Evolutionary conservation across 1,139 yeast species (phyloP), one percentile per base, ranked within the genome.

Genomic region (Nadsonia starkeyi-henricii): DNA sequence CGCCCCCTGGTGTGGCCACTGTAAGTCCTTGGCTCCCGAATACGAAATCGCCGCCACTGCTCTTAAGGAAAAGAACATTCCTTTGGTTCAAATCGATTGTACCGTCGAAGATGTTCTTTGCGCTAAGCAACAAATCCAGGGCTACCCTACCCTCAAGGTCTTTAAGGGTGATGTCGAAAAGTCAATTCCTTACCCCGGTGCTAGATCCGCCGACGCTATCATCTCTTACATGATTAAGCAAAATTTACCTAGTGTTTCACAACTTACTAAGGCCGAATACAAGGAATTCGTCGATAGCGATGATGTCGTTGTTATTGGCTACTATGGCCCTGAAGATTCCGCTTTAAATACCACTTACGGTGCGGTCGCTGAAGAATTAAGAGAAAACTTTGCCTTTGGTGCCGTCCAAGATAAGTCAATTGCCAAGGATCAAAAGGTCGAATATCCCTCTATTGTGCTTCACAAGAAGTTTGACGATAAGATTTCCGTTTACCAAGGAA

Each of bases 1-100:
- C 66, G 98, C 98, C 33, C 97, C 98, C 63, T 91, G 98, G 98
- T 91, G 98, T 51, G 98, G 98, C 21, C 96, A 91, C 71, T 91
- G 98, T 75, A 88, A 91, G 74, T 78, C 78, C 52, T 74, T 91
- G 57, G 97, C 91, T 20, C 98, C 98, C 48, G 91, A 91, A 67
- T 89, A 77, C 63, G 76, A 83, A 57, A 67, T 75, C 60, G 98
- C 97, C 48, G 96, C 98, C 49, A 82, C 85, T 55, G 59, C 64
- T 23, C 74, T 91, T 62, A 76, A 75, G 56, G 79, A 74, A 46
- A 69, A 82, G 55, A 71, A 77, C 53, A 82, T 89, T 66, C 77
- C 80, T 57, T 73, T 91, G 60, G 96, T 91, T 50, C 95, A 91
- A 72, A 72, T 91, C 57, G 97, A 91, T 71, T 91, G 98, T 74